Evolutionary conservation across 2,329 filamentous ascomycete species (phyloP).

Genomic region (Rutstroemia sp.): DNA sequence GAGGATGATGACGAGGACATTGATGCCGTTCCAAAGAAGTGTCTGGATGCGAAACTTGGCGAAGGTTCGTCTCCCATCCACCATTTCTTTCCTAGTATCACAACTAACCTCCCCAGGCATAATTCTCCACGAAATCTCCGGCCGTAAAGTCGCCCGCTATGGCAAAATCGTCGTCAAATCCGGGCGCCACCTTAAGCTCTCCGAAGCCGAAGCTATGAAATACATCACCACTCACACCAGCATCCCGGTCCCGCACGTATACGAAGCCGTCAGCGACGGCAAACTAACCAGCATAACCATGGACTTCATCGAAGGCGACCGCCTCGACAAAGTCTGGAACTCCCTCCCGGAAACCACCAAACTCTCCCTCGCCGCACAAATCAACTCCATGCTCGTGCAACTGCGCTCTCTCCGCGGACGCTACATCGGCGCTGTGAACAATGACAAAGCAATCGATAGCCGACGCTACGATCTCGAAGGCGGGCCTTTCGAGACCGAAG

Average conservation of each 20-base stretch:
- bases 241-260: slow-evolving; percentile 38
- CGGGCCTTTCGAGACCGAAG: slow-evolving; percentile 11
- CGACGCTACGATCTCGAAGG: slow-evolving; percentile 9
- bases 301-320: slow-evolving; percentile 12
- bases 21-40: neutral
- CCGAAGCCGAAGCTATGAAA: slow-evolving; percentile 35
- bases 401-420: slow-evolving; percentile 6
- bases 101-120: slow-evolving; percentile 1
- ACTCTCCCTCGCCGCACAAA: slow-evolving; percentile 3
- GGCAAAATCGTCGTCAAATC: slow-evolving; percentile 12
- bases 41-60: slow-evolving; percentile 6
- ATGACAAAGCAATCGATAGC: slow-evolving; percentile 8
- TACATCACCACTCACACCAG: slow-evolving; percentile 35
- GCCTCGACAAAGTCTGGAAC: slow-evolving; percentile 11
- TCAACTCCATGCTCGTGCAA: slow-evolving; percentile 12
- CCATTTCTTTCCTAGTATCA: neutral
- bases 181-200: slow-evolving; percentile 21
- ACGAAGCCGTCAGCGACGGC: slow-evolving; percentile 16
- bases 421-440: slow-evolving; percentile 12
- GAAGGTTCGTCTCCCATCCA: neutral
- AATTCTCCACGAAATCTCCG: slow-evolving; percentile 7
- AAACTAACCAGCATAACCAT: slow-evolving; percentile 9
- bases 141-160: slow-evolving; percentile 10
- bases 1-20: slow-evolving; percentile 2
- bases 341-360: slow-evolving; percentile 7